Evolutionary conservation across 192 early-diverging fungal genomes (phyloP).

Genomic region (Spizellomyces punctatus): DNA sequence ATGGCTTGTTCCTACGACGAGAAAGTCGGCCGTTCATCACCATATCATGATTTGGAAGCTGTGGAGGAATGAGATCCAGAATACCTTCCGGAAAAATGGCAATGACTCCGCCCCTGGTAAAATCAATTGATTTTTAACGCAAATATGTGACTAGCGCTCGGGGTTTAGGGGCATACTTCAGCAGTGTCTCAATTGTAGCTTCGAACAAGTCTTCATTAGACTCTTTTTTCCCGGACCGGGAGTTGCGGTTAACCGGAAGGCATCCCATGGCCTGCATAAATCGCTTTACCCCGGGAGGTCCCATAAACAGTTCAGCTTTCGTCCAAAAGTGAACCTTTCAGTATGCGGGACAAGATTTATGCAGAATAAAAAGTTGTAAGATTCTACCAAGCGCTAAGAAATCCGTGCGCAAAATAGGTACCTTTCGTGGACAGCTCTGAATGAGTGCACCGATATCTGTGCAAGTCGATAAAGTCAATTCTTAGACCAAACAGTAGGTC

Average conservation of each 20-base stretch:
- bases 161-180: constrained; percentile 9
- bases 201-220: constrained; percentile 25
- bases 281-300: neutral
- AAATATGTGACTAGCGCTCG: neutral
- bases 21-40: neutral
- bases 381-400: too few species aligned
- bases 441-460: constrained; percentile 32
- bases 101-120: constrained; percentile 29
- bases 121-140: neutral
- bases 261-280: constrained; percentile 38
- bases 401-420: constrained; percentile 19
- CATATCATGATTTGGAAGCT: neutral
- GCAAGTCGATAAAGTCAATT: too few species aligned
- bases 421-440: constrained; percentile 30
- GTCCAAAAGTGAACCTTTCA: constrained; percentile 35
- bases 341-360: neutral
- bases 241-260: constrained; percentile 28
- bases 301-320: constrained; percentile 29
- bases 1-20: constrained; percentile 25
- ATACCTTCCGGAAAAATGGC: constrained; percentile 30
- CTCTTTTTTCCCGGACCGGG: constrained; percentile 23
- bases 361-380: too few species aligned
- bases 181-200: constrained; percentile 17
- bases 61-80: neutral
- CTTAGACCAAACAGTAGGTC: too few species aligned